phyloP scores from a whole-genome alignment of 2,329 filamentous ascomycete genomes.

The Aspergillus novofumigatus region DNA sequence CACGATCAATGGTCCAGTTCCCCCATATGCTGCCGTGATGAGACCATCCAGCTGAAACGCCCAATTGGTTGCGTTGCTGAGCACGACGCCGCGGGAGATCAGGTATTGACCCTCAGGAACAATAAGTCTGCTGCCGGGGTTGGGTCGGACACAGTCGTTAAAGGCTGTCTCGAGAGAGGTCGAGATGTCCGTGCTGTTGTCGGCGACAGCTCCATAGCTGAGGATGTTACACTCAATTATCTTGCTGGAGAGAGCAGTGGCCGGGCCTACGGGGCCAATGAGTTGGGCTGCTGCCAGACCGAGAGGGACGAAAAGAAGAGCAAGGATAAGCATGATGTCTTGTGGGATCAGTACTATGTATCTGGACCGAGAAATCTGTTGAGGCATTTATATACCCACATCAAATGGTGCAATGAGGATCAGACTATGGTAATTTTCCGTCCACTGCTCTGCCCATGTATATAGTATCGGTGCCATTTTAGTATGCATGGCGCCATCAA shows the following conservation, averaged over 20 bases:
- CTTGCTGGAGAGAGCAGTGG: constrained; percentile 25
- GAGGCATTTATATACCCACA: no score
- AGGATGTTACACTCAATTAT: constrained; percentile 29
- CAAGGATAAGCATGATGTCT: not conserved
- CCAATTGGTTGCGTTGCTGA: constrained; percentile 30
- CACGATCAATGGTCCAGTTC: constrained; percentile 26
- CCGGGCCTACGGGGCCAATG: constrained; percentile 24
- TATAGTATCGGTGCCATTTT: no score
- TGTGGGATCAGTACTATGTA: no score
- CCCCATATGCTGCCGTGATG: constrained; percentile 27
- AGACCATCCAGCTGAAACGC: constrained; percentile 34
- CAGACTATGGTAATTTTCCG: no score
- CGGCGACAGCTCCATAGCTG: constrained; percentile 26
- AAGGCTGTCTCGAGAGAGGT: constrained; percentile 26
- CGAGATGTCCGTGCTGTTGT: constrained; percentile 30
- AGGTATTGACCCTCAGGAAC: constrained; percentile 27
- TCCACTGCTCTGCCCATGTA: no score
- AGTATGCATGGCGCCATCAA: no score
- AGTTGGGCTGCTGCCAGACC: constrained; percentile 10
- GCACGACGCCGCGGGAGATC: constrained; percentile 21
- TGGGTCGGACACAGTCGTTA: constrained; percentile 16
- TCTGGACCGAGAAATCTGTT: no score
- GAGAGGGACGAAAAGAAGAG: not conserved
- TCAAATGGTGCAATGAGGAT: no score
- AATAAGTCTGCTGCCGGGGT: constrained; percentile 22